These are phyloP conservation scores for Scedosporium minutisporum DNA, from an alignment of 2,329 filamentous ascomycete species.

Conservation along the genomic window DNA sequence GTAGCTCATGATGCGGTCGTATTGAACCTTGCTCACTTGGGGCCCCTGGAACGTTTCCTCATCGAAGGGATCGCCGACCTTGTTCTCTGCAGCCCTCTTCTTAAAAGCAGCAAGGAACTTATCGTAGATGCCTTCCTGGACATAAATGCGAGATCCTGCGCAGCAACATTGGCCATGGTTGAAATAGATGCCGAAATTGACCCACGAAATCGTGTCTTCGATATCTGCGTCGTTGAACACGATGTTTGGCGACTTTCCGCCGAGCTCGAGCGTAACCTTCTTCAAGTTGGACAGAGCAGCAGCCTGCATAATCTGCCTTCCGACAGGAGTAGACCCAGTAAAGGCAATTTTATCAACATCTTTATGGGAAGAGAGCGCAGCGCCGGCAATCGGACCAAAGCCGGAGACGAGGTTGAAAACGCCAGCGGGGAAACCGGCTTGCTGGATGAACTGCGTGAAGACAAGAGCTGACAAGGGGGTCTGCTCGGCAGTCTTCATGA, in stretches of 20 bases:
- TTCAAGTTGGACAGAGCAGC: conserved; percentile 69
- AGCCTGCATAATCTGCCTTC: conserved; percentile 71
- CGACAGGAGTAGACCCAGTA: conserved; percentile 66
- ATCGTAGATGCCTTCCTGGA: conserved; percentile 80
- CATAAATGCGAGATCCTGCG: conserved; percentile 74
- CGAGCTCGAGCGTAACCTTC: conserved; percentile 73
- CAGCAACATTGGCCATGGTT: conserved; percentile 61
- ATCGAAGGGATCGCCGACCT: conserved; percentile 75
- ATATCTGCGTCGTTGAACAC: conserved; percentile 71
- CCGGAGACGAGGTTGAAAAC: conserved; percentile 71
- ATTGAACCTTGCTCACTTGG: conserved; percentile 77
- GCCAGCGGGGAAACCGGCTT: conserved; percentile 70
- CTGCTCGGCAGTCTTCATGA: conserved; percentile 70
- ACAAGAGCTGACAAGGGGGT: conserved; percentile 62
- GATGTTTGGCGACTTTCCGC: conserved; percentile 74
- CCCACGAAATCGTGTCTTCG: conserved; percentile 67
- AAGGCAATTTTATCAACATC: conserved; percentile 77
- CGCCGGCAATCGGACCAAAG: conserved; percentile 68
- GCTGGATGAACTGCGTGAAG: conserved; percentile 55
- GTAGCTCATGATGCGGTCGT: conserved; percentile 78
- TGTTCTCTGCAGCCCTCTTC: conserved; percentile 62
- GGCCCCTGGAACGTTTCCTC: conserved; percentile 78
- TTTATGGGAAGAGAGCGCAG: conserved; percentile 67
- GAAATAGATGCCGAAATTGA: conserved; percentile 61
- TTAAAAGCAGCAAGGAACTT: conserved; percentile 76